Conservation (phyloP, 148 eudicot genomes). For the Silene conica region DNA sequence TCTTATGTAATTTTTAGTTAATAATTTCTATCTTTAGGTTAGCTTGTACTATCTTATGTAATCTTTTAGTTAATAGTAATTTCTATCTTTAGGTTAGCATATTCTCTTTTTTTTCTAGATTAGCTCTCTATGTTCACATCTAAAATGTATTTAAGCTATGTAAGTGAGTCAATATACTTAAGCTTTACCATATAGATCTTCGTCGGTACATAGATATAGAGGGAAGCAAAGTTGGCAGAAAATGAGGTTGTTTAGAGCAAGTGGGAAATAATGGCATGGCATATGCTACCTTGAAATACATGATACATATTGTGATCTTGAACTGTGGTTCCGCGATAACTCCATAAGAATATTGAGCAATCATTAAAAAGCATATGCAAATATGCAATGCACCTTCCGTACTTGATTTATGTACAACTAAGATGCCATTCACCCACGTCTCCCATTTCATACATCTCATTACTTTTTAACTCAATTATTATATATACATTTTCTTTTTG, state of each 20-base stretch:
- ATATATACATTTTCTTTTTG: neutral
- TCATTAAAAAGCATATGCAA: conserved; percentile 23
- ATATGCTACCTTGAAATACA: neutral
- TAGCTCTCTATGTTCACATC: too few species aligned
- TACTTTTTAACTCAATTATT: neutral
- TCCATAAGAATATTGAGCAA: neutral
- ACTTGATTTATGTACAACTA: conserved; percentile 14
- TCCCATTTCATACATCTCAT: conserved; percentile 7
- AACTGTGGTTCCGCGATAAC: neutral
- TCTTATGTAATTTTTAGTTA: too few species aligned
- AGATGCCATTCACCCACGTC: conserved; percentile 17
- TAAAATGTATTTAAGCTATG: too few species aligned
- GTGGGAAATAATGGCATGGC: neutral
- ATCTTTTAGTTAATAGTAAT: too few species aligned
- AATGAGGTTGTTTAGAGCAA: neutral
- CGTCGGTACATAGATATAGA: too few species aligned
- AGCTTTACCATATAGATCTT: too few species aligned
- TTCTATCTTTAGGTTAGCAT: too few species aligned
- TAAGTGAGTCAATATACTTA: too few species aligned
- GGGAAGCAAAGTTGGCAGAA: neutral
- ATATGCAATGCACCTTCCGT: conserved; percentile 16
- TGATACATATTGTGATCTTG: neutral
- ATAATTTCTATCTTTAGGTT: too few species aligned
- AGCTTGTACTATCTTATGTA: too few species aligned
- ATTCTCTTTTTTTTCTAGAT: too few species aligned